Percentiles rank a stretch among this genome's conserved stretches.
Evolutionary conservation across 2,329 filamentous ascomycete genomes (phyloP).

Genomic region (Penicillium nordicum): DNA sequence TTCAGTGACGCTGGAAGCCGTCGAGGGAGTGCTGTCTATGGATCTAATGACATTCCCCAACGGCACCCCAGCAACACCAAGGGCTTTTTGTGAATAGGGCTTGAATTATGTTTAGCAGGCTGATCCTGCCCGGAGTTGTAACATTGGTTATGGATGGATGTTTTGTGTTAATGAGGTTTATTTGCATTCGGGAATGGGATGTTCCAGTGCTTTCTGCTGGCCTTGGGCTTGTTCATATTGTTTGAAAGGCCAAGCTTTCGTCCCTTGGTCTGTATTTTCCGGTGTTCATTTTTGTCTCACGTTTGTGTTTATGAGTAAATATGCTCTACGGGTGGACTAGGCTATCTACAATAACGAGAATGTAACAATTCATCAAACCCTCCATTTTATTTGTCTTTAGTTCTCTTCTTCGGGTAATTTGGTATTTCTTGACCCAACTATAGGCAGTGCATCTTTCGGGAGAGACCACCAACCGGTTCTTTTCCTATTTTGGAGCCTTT

Average conservation of each 20-base stretch:
- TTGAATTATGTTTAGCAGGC: constrained; percentile 15
- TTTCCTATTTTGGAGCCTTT: not conserved
- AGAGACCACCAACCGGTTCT: not conserved
- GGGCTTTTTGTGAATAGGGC: constrained; percentile 62
- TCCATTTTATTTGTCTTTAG: not conserved
- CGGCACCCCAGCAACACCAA: constrained; percentile 72
- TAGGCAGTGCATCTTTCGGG: not conserved
- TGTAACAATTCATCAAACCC: not conserved
- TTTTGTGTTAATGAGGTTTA: constrained; percentile 14
- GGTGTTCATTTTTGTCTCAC: constrained; percentile 2
- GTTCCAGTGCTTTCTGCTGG: constrained; percentile 8
- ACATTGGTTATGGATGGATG: constrained; percentile 5
- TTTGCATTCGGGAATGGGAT: constrained; percentile 15
- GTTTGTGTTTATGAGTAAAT: constrained; percentile 8
- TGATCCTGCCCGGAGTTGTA: constrained; percentile 17
- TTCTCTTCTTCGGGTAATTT: not conserved
- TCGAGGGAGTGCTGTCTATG: constrained; percentile 38
- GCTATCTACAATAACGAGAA: constrained; percentile 11
- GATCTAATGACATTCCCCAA: constrained; percentile 54
- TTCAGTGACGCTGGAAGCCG: constrained; percentile 42
- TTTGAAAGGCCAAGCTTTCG: constrained; percentile 8
- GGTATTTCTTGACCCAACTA: too few species aligned
- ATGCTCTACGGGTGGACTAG: constrained; percentile 3
- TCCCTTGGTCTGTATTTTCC: not conserved
- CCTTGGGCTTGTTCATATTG: constrained; percentile 16